Evolutionary conservation across 2,329 filamentous ascomycete genomes (phyloP).

Genomic region (Fusarium incarnatum): DNA sequence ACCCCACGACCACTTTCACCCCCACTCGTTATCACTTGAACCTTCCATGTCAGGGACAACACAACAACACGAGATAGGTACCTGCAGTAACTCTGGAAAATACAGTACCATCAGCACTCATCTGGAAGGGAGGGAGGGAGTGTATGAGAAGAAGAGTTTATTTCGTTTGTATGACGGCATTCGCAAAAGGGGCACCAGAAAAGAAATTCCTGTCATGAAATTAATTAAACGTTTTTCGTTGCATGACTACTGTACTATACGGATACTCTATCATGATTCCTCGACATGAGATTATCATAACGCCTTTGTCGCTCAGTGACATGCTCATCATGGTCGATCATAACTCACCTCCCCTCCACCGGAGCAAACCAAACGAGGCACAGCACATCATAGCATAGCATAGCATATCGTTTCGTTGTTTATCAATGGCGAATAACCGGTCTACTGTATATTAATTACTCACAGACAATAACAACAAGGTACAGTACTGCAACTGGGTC

Average conservation of each 20-base stretch:
- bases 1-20: constrained; percentile 27
- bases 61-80: neutral
- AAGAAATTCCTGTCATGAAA: constrained; percentile 2
- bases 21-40: constrained; percentile 26
- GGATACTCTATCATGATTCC: constrained; percentile 20
- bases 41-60: neutral
- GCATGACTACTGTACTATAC: neutral
- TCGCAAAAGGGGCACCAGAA: neutral
- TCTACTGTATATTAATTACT: neutral
- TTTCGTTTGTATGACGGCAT: constrained; percentile 26
- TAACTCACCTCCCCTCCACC: neutral
- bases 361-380: neutral
- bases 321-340: constrained; percentile 13
- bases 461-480: neutral
- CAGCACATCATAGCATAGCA: too few relatives aligned
- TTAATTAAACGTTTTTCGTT: neutral
- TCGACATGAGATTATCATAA: constrained; percentile 9
- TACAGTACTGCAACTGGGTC: neutral
- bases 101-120: constrained; percentile 1
- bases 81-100: constrained; percentile 8
- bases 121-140: constrained; percentile 2
- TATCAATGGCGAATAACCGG: neutral
- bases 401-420: neutral
- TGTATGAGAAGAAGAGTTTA: constrained; percentile 5
- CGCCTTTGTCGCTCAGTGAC: constrained; percentile 12